Evolutionary conservation across 176 grass and related monocot species (phyloP).

Genomic region (Olyra latifolia): DNA sequence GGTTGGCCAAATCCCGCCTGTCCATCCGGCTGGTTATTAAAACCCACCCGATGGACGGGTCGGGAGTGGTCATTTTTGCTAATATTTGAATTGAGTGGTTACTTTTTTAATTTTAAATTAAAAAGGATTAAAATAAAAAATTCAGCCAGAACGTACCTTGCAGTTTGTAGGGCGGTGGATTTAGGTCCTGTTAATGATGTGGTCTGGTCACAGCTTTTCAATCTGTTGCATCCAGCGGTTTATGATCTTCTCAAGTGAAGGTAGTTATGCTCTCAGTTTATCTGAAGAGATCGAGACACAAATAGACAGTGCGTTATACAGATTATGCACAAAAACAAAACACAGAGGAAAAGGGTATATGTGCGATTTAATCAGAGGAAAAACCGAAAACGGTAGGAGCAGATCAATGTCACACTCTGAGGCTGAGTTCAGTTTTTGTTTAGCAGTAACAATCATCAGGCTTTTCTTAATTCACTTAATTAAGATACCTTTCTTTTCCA

Average conservation of each 20-base stretch:
- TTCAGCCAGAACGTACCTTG: constrained; percentile 42
- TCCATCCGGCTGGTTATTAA: no score
- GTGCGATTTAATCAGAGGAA: not conserved
- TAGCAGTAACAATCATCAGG: constrained; percentile 1
- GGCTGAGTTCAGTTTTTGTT: not conserved
- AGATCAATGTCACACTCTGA: not conserved
- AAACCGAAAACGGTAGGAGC: not conserved
- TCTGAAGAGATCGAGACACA: constrained; percentile 1
- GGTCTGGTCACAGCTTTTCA: constrained; percentile 53
- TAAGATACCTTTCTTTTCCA: not conserved
- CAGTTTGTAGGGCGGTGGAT: constrained; percentile 41
- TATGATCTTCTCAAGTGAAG: constrained; percentile 42
- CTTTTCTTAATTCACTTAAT: not conserved
- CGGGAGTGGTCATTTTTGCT: no score
- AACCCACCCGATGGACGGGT: no score
- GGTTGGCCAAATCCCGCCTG: no score
- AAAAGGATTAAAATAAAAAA: no score
- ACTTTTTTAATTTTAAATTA: no score
- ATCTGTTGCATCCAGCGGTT: constrained; percentile 47
- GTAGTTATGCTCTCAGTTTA: constrained; percentile 44
- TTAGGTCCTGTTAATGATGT: constrained; percentile 40
- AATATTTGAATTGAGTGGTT: no score
- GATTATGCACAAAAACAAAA: not conserved
- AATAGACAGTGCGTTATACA: not conserved
- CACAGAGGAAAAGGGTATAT: not conserved